Base-by-base conservation (phyloP, 805 yeast species). In the Ogataea parapolymorpha region DNA sequence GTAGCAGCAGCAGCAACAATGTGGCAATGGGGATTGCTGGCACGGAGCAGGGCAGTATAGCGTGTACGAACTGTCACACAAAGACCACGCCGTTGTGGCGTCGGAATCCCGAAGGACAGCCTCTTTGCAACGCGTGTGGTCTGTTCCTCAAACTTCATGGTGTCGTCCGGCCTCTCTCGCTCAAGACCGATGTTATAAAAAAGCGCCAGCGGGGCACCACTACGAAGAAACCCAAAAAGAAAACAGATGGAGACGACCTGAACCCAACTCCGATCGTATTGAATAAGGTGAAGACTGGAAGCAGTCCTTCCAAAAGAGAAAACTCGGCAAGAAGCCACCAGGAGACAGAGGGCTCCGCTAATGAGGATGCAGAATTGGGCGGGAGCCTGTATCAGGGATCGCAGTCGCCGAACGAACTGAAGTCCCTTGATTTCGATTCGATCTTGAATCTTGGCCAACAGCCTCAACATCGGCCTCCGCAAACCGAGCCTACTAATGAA, bases 111-210 rank as follows among this genome's bases (percentile, higher is more conserved):
- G 86, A 85, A 44, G 97, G 97, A 2, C 83, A 86, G 55, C 95
- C 96, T 0, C 68, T 91, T 44, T 91, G 98, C 66, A 91, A 91
- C 62, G 98, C 99, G 0, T 91, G 99, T 68, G 99, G 98, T 0
- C 68, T 91, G 45, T 91, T 91, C 54, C 74, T 86, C 56, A 91
- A 91, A 62, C 69, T 91, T 17, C 98, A 91, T 56, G 98, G 97
- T n/a, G 91, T 88, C 3, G 95, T 87, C 47, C 71, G 98, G 43
- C 99, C 99, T 0, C 68, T 91, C 37, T 84, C 95, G 11, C 69
- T 61, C 31, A 61, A 61, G 39, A 85, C 97, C 0, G 96, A 90
- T 59, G 93, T 90, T 1, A 90, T 91, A 41, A 88, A 89, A 62
- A 87, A 89, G 63, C 75, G 99, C 53, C 95, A 90, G 62, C 72